Conservation (phyloP, 202 grass and related monocot genomes). For the Eragrostis tef region DNA sequence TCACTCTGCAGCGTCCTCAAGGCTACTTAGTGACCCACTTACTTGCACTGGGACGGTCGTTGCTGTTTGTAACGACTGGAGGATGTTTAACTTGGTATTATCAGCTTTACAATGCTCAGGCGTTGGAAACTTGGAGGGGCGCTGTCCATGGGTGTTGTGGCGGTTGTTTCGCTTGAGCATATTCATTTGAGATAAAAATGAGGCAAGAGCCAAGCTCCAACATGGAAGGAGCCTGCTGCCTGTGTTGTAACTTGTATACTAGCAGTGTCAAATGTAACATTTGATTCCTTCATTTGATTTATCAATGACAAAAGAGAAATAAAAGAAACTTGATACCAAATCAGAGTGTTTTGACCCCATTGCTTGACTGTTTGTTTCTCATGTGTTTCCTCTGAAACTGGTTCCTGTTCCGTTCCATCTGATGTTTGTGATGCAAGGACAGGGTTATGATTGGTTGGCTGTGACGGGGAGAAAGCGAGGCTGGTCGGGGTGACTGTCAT, state of each 20-base stretch:
- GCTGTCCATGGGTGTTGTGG: neutral
- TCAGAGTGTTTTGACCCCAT: no score
- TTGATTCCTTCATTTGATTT: slow-evolving; percentile 35
- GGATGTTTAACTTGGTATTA: neutral
- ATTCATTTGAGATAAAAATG: neutral
- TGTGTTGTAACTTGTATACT: slow-evolving; percentile 33
- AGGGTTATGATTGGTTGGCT: slow-evolving; percentile 15
- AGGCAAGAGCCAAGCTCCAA: slow-evolving; percentile 25
- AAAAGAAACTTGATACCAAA: neutral
- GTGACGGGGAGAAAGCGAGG: neutral
- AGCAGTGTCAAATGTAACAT: slow-evolving; percentile 4
- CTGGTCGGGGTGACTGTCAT: neutral
- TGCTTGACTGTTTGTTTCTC: neutral
- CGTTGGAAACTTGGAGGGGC: neutral
- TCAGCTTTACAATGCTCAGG: neutral
- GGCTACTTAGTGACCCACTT: slow-evolving; percentile 31
- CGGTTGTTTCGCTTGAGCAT: neutral
- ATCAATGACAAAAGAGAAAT: neutral
- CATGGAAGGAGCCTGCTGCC: slow-evolving; percentile 36
- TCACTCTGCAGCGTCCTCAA: slow-evolving; percentile 67
- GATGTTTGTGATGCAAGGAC: no score
- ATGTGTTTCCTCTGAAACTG: neutral
- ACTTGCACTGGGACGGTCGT: neutral
- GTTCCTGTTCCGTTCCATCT: neutral
- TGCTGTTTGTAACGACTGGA: neutral